Conservation (phyloP, 2,329 filamentous ascomycete genomes). For the Scedosporium boydii region DNA sequence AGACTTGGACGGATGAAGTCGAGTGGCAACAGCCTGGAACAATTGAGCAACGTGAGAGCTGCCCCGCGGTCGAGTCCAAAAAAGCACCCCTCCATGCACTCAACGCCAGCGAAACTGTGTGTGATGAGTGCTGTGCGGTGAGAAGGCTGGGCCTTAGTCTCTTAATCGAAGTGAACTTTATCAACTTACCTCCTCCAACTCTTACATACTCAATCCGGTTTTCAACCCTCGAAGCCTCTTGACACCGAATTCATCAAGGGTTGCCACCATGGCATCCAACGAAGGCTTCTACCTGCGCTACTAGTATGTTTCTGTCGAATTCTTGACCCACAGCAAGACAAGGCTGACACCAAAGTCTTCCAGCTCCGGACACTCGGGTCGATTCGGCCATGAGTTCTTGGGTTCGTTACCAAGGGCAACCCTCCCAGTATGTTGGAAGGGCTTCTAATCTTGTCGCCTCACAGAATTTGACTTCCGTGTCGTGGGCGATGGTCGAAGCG, state of each 20-base stretch:
- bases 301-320: constrained; percentile 57
- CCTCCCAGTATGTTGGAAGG: background rate
- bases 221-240: background rate
- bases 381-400: constrained; percentile 96
- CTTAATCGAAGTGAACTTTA: background rate
- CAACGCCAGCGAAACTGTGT: background rate
- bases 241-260: background rate
- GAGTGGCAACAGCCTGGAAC: background rate
- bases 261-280: constrained; percentile 45
- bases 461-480: constrained; percentile 94
- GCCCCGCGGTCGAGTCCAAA: background rate
- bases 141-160: background rate
- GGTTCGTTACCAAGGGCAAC: constrained; percentile 41
- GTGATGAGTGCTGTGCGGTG: background rate
- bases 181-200: background rate
- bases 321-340: background rate
- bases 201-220: background rate
- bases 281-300: constrained; percentile 95
- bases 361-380: constrained; percentile 94
- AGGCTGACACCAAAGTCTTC: constrained; percentile 9
- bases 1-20: background rate
- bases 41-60: background rate
- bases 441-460: background rate
- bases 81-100: background rate
- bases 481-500: constrained; percentile 84